Conservation (phyloP, 169 alveolate species). For the Blepharisma undulans region DNA sequence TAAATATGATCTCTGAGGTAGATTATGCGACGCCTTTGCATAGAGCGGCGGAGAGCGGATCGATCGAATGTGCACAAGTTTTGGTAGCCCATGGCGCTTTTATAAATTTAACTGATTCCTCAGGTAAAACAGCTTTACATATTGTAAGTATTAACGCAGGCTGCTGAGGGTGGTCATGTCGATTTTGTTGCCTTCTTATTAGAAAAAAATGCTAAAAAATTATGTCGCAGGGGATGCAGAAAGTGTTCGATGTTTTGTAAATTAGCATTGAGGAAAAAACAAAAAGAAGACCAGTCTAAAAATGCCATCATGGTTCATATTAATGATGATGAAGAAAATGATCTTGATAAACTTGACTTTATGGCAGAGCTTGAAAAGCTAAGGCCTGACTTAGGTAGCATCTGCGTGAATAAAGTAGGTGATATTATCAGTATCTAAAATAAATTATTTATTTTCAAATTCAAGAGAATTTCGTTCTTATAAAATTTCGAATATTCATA, state of each 20-base stretch:
- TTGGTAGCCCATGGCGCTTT: constrained; percentile 66
- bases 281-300: background rate
- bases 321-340: background rate
- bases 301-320: background rate
- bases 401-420: background rate
- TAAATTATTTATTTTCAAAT: background rate
- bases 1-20: constrained; percentile 7
- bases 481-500: too few relatives aligned
- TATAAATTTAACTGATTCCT: constrained; percentile 66
- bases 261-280: background rate
- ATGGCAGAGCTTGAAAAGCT: background rate
- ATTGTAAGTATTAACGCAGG: background rate
- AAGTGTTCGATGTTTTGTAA: background rate
- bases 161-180: constrained; percentile 30
- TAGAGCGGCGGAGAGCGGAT: constrained; percentile 76
- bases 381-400: background rate
- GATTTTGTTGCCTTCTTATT: constrained; percentile 16
- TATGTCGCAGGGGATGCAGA: background rate
- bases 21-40: constrained; percentile 77
- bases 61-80: constrained; percentile 68
- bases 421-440: background rate
- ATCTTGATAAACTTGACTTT: background rate
- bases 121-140: constrained; percentile 75
- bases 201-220: background rate
- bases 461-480: too few relatives aligned